Percentiles rank a stretch among this genome's conserved stretches.
phyloP scores from a whole-genome alignment of 176 grass and related monocot species.

The Rhynchospora breviuscula region DNA sequence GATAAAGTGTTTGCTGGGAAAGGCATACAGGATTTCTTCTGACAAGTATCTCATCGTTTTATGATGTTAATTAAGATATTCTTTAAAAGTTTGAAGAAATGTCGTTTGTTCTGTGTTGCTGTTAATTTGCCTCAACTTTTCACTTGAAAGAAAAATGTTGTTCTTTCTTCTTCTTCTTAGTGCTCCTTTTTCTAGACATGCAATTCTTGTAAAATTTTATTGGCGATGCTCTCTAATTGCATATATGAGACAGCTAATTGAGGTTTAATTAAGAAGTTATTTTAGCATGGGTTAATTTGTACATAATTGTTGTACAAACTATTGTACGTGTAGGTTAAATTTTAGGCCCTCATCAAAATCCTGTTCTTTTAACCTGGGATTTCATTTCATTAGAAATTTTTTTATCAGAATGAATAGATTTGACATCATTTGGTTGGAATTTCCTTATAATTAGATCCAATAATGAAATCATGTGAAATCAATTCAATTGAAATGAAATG shows the following conservation, averaged over 20 bases:
- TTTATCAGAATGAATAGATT: too few relatives aligned
- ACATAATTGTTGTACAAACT: background rate
- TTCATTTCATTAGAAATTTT: too few relatives aligned
- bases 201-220: background rate
- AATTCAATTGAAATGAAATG: too few relatives aligned
- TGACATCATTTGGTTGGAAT: too few relatives aligned
- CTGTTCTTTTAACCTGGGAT: too few relatives aligned
- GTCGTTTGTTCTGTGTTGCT: background rate
- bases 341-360: too few relatives aligned
- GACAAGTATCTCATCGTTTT: slow-evolving; percentile 14
- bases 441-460: too few relatives aligned
- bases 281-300: background rate
- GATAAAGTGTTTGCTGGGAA: slow-evolving; percentile 65
- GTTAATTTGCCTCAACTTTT: background rate
- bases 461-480: too few relatives aligned
- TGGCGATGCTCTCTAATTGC: background rate
- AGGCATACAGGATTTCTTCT: slow-evolving; percentile 89
- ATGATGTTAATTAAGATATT: background rate
- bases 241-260: background rate
- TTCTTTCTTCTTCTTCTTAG: background rate
- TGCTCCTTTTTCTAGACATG: background rate
- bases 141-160: background rate
- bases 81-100: background rate
- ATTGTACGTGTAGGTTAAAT: too few relatives aligned
- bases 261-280: background rate